Percentiles rank a stretch among this genome's conserved stretches.
phyloP scores from a whole-genome alignment of 202 grass and related monocot species.

The Bolboschoenoplectus hybrid region DNA sequence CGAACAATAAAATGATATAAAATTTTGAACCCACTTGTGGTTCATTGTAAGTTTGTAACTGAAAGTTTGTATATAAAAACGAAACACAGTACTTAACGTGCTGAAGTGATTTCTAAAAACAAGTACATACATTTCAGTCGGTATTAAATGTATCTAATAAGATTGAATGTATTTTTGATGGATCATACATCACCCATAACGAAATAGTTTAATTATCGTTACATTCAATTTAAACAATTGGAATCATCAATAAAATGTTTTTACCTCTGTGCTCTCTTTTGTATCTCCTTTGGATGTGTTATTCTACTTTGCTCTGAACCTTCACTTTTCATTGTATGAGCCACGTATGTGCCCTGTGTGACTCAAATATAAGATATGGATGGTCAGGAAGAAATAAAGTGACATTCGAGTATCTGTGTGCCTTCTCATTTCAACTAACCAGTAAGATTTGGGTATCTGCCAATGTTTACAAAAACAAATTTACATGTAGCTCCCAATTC shows the following conservation, averaged over 20 bases:
- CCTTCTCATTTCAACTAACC: conserved; percentile 18
- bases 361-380: background rate
- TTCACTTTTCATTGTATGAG: background rate
- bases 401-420: background rate
- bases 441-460: background rate
- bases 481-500: background rate
- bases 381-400: background rate
- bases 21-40: background rate
- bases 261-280: background rate
- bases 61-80: background rate
- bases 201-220: background rate
- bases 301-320: background rate
- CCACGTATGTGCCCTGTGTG: background rate
- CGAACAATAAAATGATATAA: background rate
- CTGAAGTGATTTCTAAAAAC: background rate
- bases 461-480: conserved; percentile 15
- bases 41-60: background rate
- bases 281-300: background rate
- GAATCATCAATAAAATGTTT: background rate
- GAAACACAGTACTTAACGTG: background rate
- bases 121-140: background rate
- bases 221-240: background rate
- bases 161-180: background rate
- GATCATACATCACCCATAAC: background rate
- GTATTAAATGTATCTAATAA: background rate